Conservation (phyloP, 176 grass and related monocot genomes). For the Ananas comosus region DNA sequence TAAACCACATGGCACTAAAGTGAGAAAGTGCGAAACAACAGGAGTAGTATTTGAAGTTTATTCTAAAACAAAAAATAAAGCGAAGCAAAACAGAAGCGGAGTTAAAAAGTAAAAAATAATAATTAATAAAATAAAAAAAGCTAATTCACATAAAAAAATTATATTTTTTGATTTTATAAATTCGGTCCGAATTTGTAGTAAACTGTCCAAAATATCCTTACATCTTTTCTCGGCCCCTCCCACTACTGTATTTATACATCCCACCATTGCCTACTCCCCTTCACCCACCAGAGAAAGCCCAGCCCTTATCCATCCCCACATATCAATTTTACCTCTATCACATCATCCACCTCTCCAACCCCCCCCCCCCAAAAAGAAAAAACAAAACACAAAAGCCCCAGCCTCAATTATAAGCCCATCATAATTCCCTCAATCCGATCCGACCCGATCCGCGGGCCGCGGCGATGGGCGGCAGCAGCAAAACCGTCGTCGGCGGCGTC, state of each 20-base stretch:
- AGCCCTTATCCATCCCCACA: constrained; percentile 6
- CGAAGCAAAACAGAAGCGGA: not conserved
- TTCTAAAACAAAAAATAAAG: not conserved
- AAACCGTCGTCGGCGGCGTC: not conserved
- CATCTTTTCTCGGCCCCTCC: no score
- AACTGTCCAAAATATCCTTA: no score
- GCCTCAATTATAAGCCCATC: not conserved
- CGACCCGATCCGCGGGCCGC: not conserved
- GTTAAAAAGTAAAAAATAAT: not conserved
- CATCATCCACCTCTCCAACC: not conserved
- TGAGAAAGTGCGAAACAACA: no score
- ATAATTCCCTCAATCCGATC: not conserved
- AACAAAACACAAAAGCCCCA: not conserved
- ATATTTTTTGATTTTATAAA: no score
- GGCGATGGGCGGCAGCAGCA: constrained; percentile 7
- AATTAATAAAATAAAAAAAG: not conserved
- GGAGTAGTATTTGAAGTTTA: no score
- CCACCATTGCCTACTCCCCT: not conserved
- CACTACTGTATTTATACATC: not conserved
- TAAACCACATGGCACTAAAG: no score
- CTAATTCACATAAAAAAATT: no score
- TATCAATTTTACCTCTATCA: not conserved
- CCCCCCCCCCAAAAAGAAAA: not conserved
- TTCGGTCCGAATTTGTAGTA: no score
- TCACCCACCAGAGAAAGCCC: not conserved